Base-by-base conservation (phyloP, 2,329 filamentous ascomycete species). In the Fusarium sterilihyphosum region DNA sequence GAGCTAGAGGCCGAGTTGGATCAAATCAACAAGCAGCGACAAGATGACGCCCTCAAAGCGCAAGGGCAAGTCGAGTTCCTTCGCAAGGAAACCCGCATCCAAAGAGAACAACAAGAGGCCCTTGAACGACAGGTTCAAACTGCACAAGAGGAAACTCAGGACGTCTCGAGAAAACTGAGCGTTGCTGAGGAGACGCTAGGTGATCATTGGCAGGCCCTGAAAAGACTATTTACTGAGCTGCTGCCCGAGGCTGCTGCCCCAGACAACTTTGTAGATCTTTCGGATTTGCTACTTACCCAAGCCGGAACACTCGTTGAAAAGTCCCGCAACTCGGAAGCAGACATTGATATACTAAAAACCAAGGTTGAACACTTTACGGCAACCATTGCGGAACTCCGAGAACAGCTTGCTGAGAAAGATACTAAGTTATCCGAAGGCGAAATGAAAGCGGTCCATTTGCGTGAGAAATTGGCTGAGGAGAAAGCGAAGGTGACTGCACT, bases 1-100 rank as follows among this genome's bases (percentile, higher is more conserved):
- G 85, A 87, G 14, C 87, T 98, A 2, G 90, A 95, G 77, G 85
- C 89, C 22, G 93, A 98, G 76, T 84, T 97, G 22, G 90, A 94
- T 63, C 88, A 87, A 57, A 81, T 92, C 22, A 86, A 84, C 41
- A 88, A 88, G 70, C 88, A 91, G 69, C 85, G 86, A 70, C 85
- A 85, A 46, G 90, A 91, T 43, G 89, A 91, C 61, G 78, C 82
- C 5, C 85, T 90, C 52, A 91, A 90, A 71, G 84, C 85, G 2
- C 89, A 92, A 71, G 90, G 89, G 4, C 90, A 92, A 76, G 85
- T 92, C 29, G 89, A 91, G 4, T 91, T 89, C 71, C 82, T 92
- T 33, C 87, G 89, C 29, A 90, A 90, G 67, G 90, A 92, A 79
- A 84, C 87, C 6, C 86, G 86, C 56, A 82, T 89, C 41, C 90